Percentiles rank a stretch among this genome's conserved stretches.
These are phyloP conservation scores for Phyllosticta ampelicida DNA, from an alignment of 2,329 filamentous ascomycete genomes.

Conservation along the genomic window DNA sequence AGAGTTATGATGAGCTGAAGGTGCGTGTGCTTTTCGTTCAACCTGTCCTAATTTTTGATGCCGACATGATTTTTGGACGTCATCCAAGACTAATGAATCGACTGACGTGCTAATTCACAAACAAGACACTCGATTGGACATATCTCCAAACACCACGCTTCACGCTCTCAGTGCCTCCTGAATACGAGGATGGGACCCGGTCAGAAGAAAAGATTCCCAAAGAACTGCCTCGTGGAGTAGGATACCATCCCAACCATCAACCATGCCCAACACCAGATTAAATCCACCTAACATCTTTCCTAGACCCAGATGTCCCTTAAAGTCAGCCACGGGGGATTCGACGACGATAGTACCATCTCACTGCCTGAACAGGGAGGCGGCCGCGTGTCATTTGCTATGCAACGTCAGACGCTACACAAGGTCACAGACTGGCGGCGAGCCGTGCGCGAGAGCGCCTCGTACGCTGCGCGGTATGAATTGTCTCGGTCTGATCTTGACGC, in stretches of 20 bases:
- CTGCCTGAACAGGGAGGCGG: neutral
- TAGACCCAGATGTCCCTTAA: neutral
- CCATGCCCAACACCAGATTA: neutral
- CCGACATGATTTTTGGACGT: constrained; percentile 14
- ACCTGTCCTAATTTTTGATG: neutral
- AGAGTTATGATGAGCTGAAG: constrained; percentile 50
- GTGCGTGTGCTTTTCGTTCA: neutral
- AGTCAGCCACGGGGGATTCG: neutral
- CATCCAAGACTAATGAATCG: constrained; percentile 6
- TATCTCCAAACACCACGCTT: constrained; percentile 83
- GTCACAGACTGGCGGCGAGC: neutral
- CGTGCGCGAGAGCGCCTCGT: neutral
- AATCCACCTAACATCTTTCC: neutral
- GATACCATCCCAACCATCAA: constrained; percentile 13
- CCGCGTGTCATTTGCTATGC: neutral
- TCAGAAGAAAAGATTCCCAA: constrained; percentile 40
- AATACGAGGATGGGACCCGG: neutral
- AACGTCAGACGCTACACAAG: neutral
- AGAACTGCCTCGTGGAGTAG: constrained; percentile 38
- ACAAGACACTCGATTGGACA: constrained; percentile 58
- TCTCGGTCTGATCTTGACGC: neutral
- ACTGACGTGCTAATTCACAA: neutral
- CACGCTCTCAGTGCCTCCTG: constrained; percentile 37
- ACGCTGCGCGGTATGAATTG: neutral
- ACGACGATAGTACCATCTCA: neutral